Evolutionary conservation across 805 yeast species (phyloP), one percentile per base, ranked within the genome.

Genomic region (Wickerhamomyces chaumierensis): DNA sequence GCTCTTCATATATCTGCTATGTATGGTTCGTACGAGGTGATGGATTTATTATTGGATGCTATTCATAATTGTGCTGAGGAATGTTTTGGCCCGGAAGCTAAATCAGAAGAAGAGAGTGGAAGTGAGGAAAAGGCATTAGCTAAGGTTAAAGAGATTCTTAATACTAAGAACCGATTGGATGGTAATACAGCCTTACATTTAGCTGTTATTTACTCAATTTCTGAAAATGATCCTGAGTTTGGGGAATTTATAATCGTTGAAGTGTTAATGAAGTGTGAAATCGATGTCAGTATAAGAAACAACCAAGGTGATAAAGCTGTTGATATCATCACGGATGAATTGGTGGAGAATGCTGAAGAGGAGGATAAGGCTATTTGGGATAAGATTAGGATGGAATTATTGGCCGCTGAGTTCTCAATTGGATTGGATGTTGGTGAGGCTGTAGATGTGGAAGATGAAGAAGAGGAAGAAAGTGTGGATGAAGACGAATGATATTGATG

Each of bases 171-270:
- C 57, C 68, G 76, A 29, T 41, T 71, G 21, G 81, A 80, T 38
- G 88, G 87, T 31, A 88, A 84, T 46, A 85, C 96, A 1, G 96
- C 98, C 13, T 69, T 92, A 45, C 97, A 90, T 59, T 62, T 73
- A 44, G 94, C 95, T 5, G 95, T 80, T 12, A 72, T 71, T 43
- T 90, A 82, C 57, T 69, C 88, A 13, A 21, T 21, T 21, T 65
- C 66, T 35, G 78, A 75, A 19, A 6, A 21, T 19, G 95, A 90
- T 53, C 84, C 92, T 0, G 96, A 84, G 42, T 87, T 81, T 57
- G 96, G 95, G 1, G 63, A 68, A 18, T 84, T 78, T 48, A 66
- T 87, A 27, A 75, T 79, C 12, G 94, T 84, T 51, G 81, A 80
- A 55, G 69, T 92, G 44, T 64, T 92, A 32, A 6, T 21, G 96